Evolutionary conservation across 306 rosid genomes (phyloP).

Genomic region (Luffa aegyptiaca): DNA sequence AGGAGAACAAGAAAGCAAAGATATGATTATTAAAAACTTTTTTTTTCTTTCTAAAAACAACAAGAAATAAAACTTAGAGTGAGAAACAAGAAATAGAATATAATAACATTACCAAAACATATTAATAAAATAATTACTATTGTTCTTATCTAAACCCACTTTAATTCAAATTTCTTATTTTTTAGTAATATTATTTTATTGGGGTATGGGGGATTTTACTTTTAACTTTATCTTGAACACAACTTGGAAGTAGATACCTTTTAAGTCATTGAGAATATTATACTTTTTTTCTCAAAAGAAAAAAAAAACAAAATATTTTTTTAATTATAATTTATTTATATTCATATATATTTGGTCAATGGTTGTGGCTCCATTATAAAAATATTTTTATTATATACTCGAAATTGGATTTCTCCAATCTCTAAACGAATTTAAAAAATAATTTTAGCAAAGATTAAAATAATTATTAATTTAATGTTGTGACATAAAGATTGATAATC

Average conservation of each 20-base stretch:
- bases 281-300: neutral
- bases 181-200: conserved; percentile 4
- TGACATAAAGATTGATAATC: neutral
- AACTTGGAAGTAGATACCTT: conserved; percentile 1
- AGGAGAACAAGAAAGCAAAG: neutral
- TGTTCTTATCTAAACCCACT: conserved; percentile 9
- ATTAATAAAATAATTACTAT: neutral
- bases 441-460: neutral
- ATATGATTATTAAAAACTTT: neutral
- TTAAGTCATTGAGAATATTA: neutral
- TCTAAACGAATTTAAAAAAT: neutral
- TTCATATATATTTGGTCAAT: neutral
- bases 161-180: conserved; percentile 2
- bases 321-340: neutral
- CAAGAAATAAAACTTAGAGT: neutral
- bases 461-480: neutral
- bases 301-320: neutral
- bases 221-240: conserved; percentile 1
- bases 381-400: neutral
- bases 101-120: neutral
- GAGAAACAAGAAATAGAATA: neutral
- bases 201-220: conserved; percentile 4
- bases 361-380: neutral
- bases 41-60: neutral
- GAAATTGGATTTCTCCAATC: neutral